These are phyloP conservation scores for Ceratocystis cubensis DNA, from an alignment of 2,329 filamentous ascomycete species.

Conservation along the genomic window DNA sequence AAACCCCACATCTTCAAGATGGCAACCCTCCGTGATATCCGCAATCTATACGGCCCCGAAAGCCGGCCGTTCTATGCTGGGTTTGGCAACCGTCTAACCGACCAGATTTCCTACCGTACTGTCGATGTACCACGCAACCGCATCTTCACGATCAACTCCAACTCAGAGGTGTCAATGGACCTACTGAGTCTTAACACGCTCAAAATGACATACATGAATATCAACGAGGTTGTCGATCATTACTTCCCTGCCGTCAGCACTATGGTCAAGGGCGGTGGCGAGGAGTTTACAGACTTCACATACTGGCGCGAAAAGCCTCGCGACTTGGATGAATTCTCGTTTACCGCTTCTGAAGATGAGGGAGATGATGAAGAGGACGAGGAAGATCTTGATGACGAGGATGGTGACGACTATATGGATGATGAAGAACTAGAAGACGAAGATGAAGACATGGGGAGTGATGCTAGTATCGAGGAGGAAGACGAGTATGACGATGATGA, in stretches of 20 bases:
- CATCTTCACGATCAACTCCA: slow-evolving; percentile 98
- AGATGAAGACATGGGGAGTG: slow-evolving; percentile 29
- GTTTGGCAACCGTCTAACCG: slow-evolving; percentile 91
- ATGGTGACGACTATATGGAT: slow-evolving; percentile 38
- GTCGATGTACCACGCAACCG: slow-evolving; percentile 89
- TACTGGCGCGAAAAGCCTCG: slow-evolving; percentile 85
- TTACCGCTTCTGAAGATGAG: slow-evolving; percentile 51
- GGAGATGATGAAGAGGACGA: slow-evolving; percentile 42
- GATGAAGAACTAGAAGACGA: slow-evolving; percentile 30
- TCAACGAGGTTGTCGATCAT: slow-evolving; percentile 94
- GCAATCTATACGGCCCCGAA: slow-evolving; percentile 67
- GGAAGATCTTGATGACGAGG: slow-evolving; percentile 40
- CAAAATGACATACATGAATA: slow-evolving; percentile 92
- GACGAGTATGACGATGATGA: slow-evolving; percentile 32
- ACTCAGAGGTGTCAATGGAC: slow-evolving; percentile 87
- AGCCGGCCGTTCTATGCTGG: slow-evolving; percentile 87
- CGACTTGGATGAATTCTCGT: slow-evolving; percentile 78
- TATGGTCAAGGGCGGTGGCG: slow-evolving; percentile 75
- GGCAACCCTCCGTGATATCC: slow-evolving; percentile 90
- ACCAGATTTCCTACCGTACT: slow-evolving; percentile 88
- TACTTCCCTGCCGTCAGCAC: slow-evolving; percentile 90
- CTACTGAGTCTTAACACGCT: slow-evolving; percentile 84
- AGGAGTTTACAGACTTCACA: slow-evolving; percentile 92
- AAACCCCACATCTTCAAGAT: slow-evolving; percentile 99
- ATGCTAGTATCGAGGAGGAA: slow-evolving; percentile 32